Percentiles rank a stretch among this genome's conserved stretches.
phyloP scores from a whole-genome alignment of 2,329 filamentous ascomycete species.

The Reticulascus tulasneorum region DNA sequence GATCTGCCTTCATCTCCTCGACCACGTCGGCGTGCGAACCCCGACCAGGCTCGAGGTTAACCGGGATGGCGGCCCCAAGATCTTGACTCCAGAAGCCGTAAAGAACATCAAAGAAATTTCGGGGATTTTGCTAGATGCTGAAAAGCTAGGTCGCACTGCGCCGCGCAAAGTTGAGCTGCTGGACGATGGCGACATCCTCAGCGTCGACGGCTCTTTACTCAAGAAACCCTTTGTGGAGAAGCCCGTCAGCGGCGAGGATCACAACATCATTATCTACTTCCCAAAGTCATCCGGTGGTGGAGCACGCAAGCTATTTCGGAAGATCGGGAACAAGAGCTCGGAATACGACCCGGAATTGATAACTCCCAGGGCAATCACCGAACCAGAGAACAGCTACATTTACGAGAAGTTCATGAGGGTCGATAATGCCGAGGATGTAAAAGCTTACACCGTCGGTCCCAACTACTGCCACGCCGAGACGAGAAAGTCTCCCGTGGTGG shows the following conservation, averaged over 20 bases:
- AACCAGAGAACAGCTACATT: slow-evolving; percentile 79
- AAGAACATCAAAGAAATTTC: slow-evolving; percentile 77
- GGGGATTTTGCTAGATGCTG: slow-evolving; percentile 68
- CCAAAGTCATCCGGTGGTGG: slow-evolving; percentile 82
- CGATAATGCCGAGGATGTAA: slow-evolving; percentile 96
- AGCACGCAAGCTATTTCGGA: slow-evolving; percentile 87
- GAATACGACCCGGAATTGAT: slow-evolving; percentile 79
- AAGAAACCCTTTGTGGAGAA: slow-evolving; percentile 98
- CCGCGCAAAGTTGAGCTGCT: slow-evolving; percentile 74
- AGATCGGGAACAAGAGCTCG: slow-evolving; percentile 98
- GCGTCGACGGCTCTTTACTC: slow-evolving; percentile 77
- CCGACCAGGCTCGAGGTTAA: slow-evolving; percentile 87
- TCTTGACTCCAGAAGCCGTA: slow-evolving; percentile 75
- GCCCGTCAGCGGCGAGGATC: slow-evolving; percentile 95
- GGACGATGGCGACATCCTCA: slow-evolving; percentile 84
- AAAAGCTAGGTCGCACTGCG: slow-evolving; percentile 45
- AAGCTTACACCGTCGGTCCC: slow-evolving; percentile 94
- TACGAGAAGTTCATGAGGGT: slow-evolving; percentile 97
- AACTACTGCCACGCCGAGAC: slow-evolving; percentile 96
- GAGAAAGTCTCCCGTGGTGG: slow-evolving; percentile 93
- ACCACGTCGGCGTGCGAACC: slow-evolving; percentile 84
- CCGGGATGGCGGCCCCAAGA: slow-evolving; percentile 80
- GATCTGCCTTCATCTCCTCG: slow-evolving; percentile 81
- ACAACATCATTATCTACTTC: slow-evolving; percentile 98
- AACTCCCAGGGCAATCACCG: slow-evolving; percentile 75